A percentile compares a stretch with the other conserved stretches of the same genome.
Conservation (phyloP, 192 early-diverging fungal genomes). For the Entophlyctis helioformis region DNA sequence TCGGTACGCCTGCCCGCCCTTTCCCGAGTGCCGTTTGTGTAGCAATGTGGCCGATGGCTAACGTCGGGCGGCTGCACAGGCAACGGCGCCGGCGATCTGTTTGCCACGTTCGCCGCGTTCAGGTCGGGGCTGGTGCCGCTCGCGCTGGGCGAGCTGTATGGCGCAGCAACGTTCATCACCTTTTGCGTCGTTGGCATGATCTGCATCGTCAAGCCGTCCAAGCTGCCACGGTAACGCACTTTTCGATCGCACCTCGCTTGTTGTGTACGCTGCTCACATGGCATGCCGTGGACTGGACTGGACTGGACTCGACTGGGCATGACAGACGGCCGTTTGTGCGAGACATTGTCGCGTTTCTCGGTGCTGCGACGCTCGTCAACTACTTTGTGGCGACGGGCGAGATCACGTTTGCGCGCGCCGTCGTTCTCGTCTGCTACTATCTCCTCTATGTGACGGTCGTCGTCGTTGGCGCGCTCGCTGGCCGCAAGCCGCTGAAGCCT, state of each 20-base stretch:
- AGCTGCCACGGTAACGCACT: slow-evolving; percentile 16
- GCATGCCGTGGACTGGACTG: too few relatives aligned
- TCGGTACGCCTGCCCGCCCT: slow-evolving; percentile 10
- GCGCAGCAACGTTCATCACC: slow-evolving; percentile 72
- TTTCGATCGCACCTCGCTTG: too few relatives aligned
- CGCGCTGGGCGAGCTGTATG: slow-evolving; percentile 84
- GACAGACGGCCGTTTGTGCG: slow-evolving; percentile 56
- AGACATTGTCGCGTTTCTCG: slow-evolving; percentile 68
- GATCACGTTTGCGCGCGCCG: slow-evolving; percentile 42
- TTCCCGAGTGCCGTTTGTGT: slow-evolving; percentile 2
- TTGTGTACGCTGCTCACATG: too few relatives aligned
- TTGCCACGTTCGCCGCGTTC: slow-evolving; percentile 67
- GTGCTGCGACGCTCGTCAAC: slow-evolving; percentile 40
- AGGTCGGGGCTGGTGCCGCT: slow-evolving; percentile 28
- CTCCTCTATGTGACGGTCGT: slow-evolving; percentile 47
- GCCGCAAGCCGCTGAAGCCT: too few relatives aligned
- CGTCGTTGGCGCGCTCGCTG: slow-evolving; percentile 45
- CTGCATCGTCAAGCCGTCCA: slow-evolving; percentile 66
- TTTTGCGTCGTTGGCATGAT: slow-evolving; percentile 76
- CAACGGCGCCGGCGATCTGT: slow-evolving; percentile 87
- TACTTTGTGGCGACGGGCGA: slow-evolving; percentile 36
- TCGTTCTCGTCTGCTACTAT: slow-evolving; percentile 45
- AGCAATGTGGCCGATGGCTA: background rate
- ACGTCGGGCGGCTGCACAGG: slow-evolving; percentile 64
- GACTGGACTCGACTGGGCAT: too few relatives aligned